Conservation (phyloP, 352 stramenopile genomes). For the Phytophthora sp. region DNA sequence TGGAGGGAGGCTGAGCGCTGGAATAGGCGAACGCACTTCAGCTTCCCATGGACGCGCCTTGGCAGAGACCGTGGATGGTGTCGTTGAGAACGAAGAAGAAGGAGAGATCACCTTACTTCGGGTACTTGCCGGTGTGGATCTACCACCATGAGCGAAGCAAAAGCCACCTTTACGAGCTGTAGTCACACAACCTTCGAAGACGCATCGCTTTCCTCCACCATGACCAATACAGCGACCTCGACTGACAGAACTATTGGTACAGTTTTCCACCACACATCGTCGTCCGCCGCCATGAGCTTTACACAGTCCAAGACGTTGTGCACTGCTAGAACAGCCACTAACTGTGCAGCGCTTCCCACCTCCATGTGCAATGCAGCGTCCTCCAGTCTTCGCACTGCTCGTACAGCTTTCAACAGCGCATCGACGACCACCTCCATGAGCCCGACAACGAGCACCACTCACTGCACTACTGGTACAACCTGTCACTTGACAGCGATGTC, state of each 20-base stretch:
- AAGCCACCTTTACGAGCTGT: conserved; percentile 81
- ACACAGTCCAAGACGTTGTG: conserved; percentile 81
- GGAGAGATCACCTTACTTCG: conserved; percentile 27
- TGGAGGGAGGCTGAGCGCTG: conserved; percentile 31
- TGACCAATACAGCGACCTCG: conserved; percentile 86
- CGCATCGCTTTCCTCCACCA: conserved; percentile 81
- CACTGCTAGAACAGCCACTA: conserved; percentile 72
- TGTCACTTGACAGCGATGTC: conserved; percentile 75
- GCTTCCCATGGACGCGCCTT: conserved; percentile 22
- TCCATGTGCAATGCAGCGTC: conserved; percentile 82
- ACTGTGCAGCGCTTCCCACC: conserved; percentile 85
- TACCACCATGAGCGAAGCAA: conserved; percentile 84
- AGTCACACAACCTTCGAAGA: conserved; percentile 74
- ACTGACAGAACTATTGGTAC: conserved; percentile 82
- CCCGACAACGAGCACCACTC: conserved; percentile 78
- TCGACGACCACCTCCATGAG: conserved; percentile 80
- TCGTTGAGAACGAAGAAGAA: conserved; percentile 4
- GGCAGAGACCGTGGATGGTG: conserved; percentile 11
- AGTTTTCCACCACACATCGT: conserved; percentile 69
- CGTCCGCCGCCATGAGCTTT: conserved; percentile 87
- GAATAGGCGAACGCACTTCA: conserved; percentile 33
- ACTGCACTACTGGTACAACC: conserved; percentile 83
- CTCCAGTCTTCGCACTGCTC: conserved; percentile 85
- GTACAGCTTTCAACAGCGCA: conserved; percentile 77
- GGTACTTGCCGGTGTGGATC: conserved; percentile 28